A percentile compares a stretch with the other conserved stretches of the same genome.
Evolutionary conservation across 2,329 filamentous ascomycete genomes (phyloP).

Genomic region (Aspergillus amoenus): DNA sequence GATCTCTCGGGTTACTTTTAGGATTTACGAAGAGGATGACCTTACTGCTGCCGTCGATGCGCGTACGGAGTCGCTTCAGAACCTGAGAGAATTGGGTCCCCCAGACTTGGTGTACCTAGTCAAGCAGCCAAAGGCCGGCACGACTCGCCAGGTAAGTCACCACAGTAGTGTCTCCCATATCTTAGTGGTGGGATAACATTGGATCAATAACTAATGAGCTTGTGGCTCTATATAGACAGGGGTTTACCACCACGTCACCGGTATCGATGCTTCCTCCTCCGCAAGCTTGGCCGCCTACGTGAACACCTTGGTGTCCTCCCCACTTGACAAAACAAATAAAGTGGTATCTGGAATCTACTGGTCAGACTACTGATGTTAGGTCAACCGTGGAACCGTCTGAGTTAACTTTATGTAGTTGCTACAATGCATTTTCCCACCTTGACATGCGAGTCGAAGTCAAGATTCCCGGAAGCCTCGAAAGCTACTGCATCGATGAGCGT

Average conservation of each 20-base stretch:
- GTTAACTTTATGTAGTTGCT: conserved; percentile 61
- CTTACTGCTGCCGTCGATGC: conserved; percentile 84
- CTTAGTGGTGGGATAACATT: background rate
- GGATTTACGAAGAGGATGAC: conserved; percentile 89
- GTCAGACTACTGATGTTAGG: conserved; percentile 49
- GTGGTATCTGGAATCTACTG: conserved; percentile 94
- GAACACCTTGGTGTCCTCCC: conserved; percentile 91
- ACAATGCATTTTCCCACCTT: conserved; percentile 97
- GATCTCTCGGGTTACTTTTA: conserved; percentile 40
- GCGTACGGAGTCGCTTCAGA: conserved; percentile 82
- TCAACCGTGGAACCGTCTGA: background rate
- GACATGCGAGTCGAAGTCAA: conserved; percentile 99
- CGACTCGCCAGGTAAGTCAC: conserved; percentile 54
- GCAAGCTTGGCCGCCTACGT: conserved; percentile 97
- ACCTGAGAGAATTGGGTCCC: conserved; percentile 87
- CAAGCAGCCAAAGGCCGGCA: conserved; percentile 66
- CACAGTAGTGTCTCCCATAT: background rate
- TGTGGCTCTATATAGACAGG: conserved; percentile 62
- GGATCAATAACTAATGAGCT: background rate
- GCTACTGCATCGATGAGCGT: conserved; percentile 95
- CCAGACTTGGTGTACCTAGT: conserved; percentile 94
- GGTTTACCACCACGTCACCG: conserved; percentile 96
- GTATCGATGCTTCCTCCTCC: conserved; percentile 94
- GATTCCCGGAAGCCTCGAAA: conserved; percentile 93
- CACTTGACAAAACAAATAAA: conserved; percentile 80